Evolutionary conservation across 768 basidiomycete species (phyloP), one percentile per base, ranked within the genome.

Genomic region (Pleurotus pulmonarius): DNA sequence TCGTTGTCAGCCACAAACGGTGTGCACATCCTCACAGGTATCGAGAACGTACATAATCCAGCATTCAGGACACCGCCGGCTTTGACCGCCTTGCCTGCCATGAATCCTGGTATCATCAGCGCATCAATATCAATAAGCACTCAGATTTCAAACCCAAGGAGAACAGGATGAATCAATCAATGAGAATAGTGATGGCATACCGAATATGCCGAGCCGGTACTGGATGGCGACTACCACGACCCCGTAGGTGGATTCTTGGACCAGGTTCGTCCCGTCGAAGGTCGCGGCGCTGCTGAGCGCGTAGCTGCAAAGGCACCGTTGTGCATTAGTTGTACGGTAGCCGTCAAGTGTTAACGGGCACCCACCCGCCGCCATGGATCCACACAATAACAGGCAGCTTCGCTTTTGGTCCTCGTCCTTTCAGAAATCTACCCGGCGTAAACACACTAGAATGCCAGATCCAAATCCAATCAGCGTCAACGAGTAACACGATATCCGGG

Each of bases 51-150:
- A 81, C 81, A 64, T 46, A 82, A 60, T 20, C 80, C 81, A n/a
- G 75, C 78, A 46, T 82, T 83, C 54, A 80, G 60, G 2, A 59
- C 72, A 9, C 81, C 81, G 5, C 66, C 65, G 5, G 69, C 61
- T 52, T 81, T 75, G 7, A 81, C 71, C 26, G 70, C 61, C 39
- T 64, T 58, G 0, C 80, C 79, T 18, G 80, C 58, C 26, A 82
- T 62, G 63, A 81, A 82, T 3, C 79, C 79, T 29, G n/a, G n/a
- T n/a, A n/a, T n/a, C n/a, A n/a, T n/a, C n/a, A n/a, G n/a, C n/a
- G n/a, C n/a, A n/a, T n/a, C n/a, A n/a, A n/a, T n/a, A n/a, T n/a
- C n/a, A n/a, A n/a, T n/a, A n/a, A n/a, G n/a, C n/a, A n/a, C n/a
- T n/a, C n/a, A n/a, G n/a, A n/a, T n/a, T n/a, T n/a, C n/a, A n/a